Conservation (phyloP, 495 filamentous ascomycete genomes). For the Penicillium paradoxum region DNA sequence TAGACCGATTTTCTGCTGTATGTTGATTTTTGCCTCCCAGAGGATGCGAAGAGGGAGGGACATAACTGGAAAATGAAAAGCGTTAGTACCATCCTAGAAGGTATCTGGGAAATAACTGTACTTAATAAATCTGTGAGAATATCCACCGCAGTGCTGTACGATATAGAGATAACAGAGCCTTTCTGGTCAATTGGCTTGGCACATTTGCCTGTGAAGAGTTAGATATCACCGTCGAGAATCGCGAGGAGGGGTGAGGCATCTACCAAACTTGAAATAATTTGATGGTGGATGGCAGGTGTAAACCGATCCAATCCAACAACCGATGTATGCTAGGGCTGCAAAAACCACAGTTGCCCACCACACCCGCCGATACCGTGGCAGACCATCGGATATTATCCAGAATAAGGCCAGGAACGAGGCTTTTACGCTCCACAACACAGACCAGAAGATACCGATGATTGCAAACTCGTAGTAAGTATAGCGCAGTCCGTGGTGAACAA, state of each 20-base stretch:
- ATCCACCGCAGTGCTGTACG: slow-evolving; percentile 42
- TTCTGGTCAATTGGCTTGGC: slow-evolving; percentile 13
- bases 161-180: slow-evolving; percentile 35
- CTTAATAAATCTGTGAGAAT: slow-evolving; percentile 36
- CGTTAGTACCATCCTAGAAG: neutral
- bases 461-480: slow-evolving; percentile 40
- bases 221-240: neutral
- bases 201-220: slow-evolving; percentile 13
- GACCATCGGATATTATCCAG: slow-evolving; percentile 36
- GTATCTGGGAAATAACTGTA: neutral
- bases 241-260: neutral
- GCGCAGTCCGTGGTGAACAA: slow-evolving; percentile 8
- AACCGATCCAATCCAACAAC: slow-evolving; percentile 29
- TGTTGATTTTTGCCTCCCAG: slow-evolving; percentile 20
- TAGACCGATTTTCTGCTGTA: slow-evolving; percentile 30
- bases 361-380: slow-evolving; percentile 32
- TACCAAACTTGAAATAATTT: slow-evolving; percentile 38
- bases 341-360: slow-evolving; percentile 36
- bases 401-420: slow-evolving; percentile 45
- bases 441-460: slow-evolving; percentile 47
- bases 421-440: slow-evolving; percentile 44
- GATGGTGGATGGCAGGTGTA: slow-evolving; percentile 37
- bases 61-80: slow-evolving; percentile 24
- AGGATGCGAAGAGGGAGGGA: slow-evolving; percentile 28
- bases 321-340: slow-evolving; percentile 31